Evolutionary conservation across 73 alveolate genomes (phyloP), one percentile per base, ranked within the genome.

Genomic region (Stentor roeselii): DNA sequence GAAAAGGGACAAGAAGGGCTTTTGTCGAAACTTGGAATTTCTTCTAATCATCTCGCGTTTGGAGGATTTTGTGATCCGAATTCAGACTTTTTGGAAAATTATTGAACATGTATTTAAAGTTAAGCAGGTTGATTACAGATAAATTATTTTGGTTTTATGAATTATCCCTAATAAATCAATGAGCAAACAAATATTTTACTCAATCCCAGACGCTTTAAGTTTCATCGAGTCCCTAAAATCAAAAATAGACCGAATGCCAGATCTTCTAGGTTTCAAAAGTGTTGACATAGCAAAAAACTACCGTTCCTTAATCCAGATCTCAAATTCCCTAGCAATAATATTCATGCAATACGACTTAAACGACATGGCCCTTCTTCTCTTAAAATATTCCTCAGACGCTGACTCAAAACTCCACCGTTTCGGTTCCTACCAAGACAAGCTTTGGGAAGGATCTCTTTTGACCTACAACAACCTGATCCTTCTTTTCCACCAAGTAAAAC

Each of bases 1-100:
- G 27, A 58, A 58, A 58, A 58, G 74, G 35, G 35, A 58, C 50
- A 67, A 30, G 80, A 67, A 67, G 80, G 80, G 34, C 41, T 67
- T 15, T 40, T 67, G 0, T 21, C 80, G 11, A 67, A 67, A 67
- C 37, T 67, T 21, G 80, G 80, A 40, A 67, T 67, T 27, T 34
- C 80, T 11, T 50, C 67, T n/a, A n/a, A n/a, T n/a, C n/a, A n/a
- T n/a, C n/a, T n/a, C n/a, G n/a, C n/a, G n/a, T n/a, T n/a, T n/a
- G n/a, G n/a, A n/a, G n/a, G n/a, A n/a, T n/a, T n/a, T n/a, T n/a
- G n/a, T n/a, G n/a, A n/a, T n/a, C n/a, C n/a, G n/a, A n/a, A n/a
- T n/a, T n/a, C n/a, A n/a, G n/a, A n/a, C n/a, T n/a, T n/a, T n/a
- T n/a, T n/a, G n/a, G n/a, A n/a, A n/a, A n/a, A n/a, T n/a, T n/a